Evolutionary conservation across 306 rosid species (phyloP).

Genomic region (Vigna mungo): DNA sequence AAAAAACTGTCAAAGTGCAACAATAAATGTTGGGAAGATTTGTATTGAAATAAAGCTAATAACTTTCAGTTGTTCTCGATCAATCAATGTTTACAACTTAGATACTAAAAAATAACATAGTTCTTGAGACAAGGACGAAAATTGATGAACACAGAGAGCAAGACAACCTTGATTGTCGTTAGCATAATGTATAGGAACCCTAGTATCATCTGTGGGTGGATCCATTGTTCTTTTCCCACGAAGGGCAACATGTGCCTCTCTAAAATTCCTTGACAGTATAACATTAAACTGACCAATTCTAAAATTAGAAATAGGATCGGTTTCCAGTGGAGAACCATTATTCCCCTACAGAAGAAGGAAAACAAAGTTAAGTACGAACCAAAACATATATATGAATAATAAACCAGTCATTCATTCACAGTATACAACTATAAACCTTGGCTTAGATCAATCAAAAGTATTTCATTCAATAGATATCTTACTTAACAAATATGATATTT

Average conservation of each 20-base stretch:
- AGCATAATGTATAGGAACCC: not conserved
- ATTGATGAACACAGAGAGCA: not conserved
- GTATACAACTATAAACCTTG: too few species aligned
- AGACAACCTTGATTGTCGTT: conserved; percentile 10
- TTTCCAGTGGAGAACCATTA: not conserved
- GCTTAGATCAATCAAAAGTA: too few species aligned
- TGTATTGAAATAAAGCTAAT: not conserved
- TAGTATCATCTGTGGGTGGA: not conserved
- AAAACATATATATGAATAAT: not conserved
- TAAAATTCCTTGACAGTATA: conserved; percentile 37
- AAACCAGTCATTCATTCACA: too few species aligned
- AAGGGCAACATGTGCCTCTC: conserved; percentile 34
- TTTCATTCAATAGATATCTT: too few species aligned
- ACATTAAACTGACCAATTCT: conserved; percentile 7
- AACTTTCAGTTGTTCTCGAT: too few species aligned
- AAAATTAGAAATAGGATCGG: not conserved
- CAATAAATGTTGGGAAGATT: not conserved
- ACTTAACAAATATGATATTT: not conserved
- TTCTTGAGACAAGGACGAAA: too few species aligned
- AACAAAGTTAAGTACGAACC: not conserved
- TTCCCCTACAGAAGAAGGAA: conserved; percentile 36
- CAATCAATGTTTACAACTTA: not conserved
- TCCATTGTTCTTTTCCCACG: not conserved
- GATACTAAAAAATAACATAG: not conserved
- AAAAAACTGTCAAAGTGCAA: too few species aligned